These are phyloP conservation scores for Aspergillus homomorphus DNA, from an alignment of 495 filamentous ascomycete species.

Conservation along the genomic window DNA sequence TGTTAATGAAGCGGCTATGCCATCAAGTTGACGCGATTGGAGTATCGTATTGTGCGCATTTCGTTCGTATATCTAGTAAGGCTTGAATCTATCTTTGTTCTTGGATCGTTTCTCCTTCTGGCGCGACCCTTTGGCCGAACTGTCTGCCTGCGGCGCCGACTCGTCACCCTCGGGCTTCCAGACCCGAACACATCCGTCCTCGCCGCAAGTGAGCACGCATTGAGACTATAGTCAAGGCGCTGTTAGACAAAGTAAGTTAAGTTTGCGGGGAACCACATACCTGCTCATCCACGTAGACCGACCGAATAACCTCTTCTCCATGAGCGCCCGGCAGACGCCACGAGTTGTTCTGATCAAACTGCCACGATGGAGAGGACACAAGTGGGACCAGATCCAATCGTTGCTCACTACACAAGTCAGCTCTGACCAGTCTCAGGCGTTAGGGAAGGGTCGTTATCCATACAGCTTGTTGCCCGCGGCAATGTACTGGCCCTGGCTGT, in stretches of 20 bases:
- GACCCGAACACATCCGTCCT: slow-evolving; percentile 66
- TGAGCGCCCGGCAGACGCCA: slow-evolving; percentile 74
- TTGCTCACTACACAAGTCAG: slow-evolving; percentile 48
- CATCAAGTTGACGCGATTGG: no score
- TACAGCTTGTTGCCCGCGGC: slow-evolving; percentile 45
- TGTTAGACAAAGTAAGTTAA: background rate
- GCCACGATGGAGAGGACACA: slow-evolving; percentile 55
- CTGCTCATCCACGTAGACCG: slow-evolving; percentile 68
- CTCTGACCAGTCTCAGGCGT: slow-evolving; percentile 5
- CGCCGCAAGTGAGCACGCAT: slow-evolving; percentile 71
- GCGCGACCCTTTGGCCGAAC: slow-evolving; percentile 24
- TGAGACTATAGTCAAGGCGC: slow-evolving; percentile 48
- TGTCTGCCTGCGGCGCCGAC: slow-evolving; percentile 19
- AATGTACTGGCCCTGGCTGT: slow-evolving; percentile 47
- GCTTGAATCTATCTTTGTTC: slow-evolving; percentile 42
- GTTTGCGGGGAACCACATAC: slow-evolving; percentile 37
- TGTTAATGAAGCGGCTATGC: no score
- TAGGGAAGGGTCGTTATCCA: slow-evolving; percentile 16
- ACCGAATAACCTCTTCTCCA: slow-evolving; percentile 78
- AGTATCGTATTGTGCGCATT: no score
- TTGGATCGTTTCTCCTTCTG: slow-evolving; percentile 36
- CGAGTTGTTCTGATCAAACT: slow-evolving; percentile 54
- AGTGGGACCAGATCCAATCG: slow-evolving; percentile 67
- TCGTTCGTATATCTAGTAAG: slow-evolving; percentile 27
- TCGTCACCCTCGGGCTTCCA: slow-evolving; percentile 34